Percentiles rank a stretch among this genome's conserved stretches.
Evolutionary conservation across 2,329 filamentous ascomycete species (phyloP).

Genomic region (Colletotrichum plurivorum): DNA sequence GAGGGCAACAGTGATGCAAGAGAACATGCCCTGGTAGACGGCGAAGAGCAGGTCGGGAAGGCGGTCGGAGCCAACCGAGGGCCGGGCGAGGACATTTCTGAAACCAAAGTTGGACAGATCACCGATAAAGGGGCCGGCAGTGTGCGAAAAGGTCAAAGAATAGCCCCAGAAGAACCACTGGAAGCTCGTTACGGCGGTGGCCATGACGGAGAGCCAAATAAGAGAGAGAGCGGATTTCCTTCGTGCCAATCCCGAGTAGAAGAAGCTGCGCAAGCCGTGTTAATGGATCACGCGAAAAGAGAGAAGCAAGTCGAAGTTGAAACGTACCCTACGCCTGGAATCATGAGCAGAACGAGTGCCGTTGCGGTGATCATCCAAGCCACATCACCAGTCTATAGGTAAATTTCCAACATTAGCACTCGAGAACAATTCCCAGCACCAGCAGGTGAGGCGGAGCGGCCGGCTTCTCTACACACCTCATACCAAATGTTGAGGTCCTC

Average conservation of each 20-base stretch:
- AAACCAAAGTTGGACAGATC: conserved; percentile 86
- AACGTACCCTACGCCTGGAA: conserved; percentile 81
- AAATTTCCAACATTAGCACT: conserved; percentile 40
- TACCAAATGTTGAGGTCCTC: conserved; percentile 86
- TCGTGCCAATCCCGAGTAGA: conserved; percentile 91
- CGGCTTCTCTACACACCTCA: conserved; percentile 67
- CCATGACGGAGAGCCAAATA: conserved; percentile 93
- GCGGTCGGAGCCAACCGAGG: conserved; percentile 79
- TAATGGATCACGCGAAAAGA: neutral
- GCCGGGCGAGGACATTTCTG: conserved; percentile 79
- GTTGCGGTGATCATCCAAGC: conserved; percentile 87
- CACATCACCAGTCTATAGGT: conserved; percentile 80
- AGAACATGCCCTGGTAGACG: conserved; percentile 91
- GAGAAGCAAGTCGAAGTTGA: neutral
- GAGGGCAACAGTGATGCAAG: conserved; percentile 86
- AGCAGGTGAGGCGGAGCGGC: neutral
- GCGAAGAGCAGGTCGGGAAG: conserved; percentile 90
- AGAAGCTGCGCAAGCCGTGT: conserved; percentile 69
- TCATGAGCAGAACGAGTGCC: conserved; percentile 90
- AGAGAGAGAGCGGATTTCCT: conserved; percentile 91
- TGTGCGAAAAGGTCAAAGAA: conserved; percentile 85
- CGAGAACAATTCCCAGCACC: neutral
- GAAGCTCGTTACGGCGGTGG: conserved; percentile 85
- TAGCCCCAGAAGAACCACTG: conserved; percentile 98
- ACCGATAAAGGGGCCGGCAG: conserved; percentile 82